phyloP scores from a whole-genome alignment of 441 rosid species.

The Lepidium campestre region DNA sequence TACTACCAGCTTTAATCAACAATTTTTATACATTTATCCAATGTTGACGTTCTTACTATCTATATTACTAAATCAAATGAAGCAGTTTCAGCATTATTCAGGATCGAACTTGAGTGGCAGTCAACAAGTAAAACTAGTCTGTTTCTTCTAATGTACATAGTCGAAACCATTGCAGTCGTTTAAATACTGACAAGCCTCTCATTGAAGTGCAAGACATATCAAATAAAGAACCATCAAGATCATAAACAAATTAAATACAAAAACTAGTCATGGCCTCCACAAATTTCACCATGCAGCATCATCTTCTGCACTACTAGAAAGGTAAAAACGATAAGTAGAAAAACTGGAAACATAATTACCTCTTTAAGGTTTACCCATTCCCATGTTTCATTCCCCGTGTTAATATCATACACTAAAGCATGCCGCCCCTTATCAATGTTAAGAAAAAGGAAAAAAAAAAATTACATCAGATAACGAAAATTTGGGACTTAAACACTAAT shows the following conservation, averaged over 20 bases:
- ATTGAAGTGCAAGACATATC: not conserved
- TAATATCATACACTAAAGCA: slow-evolving; percentile 93
- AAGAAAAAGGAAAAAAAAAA: slow-evolving; percentile 1
- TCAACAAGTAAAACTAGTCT: not conserved
- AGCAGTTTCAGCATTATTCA: not conserved
- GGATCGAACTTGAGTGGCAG: not conserved
- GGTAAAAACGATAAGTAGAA: not conserved
- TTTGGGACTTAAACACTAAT: slow-evolving; percentile 6
- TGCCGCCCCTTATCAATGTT: slow-evolving; percentile 66
- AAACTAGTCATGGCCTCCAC: not conserved
- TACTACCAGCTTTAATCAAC: not conserved
- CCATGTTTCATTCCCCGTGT: slow-evolving; percentile 79
- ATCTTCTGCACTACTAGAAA: slow-evolving; percentile 3
- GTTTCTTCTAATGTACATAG: not conserved
- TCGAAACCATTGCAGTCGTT: not conserved
- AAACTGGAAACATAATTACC: slow-evolving; percentile 39
- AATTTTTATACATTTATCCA: not conserved
- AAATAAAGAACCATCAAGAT: not conserved
- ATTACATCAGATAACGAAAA: slow-evolving; percentile 9
- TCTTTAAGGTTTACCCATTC: slow-evolving; percentile 99
- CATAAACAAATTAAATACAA: slow-evolving; percentile 1
- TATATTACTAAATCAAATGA: not conserved
- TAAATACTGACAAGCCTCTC: not conserved
- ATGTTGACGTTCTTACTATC: not conserved
- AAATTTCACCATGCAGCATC: not conserved